phyloP scores from a whole-genome alignment of 1,284 basidiomycete species.

The Ustilago cynodontis region DNA sequence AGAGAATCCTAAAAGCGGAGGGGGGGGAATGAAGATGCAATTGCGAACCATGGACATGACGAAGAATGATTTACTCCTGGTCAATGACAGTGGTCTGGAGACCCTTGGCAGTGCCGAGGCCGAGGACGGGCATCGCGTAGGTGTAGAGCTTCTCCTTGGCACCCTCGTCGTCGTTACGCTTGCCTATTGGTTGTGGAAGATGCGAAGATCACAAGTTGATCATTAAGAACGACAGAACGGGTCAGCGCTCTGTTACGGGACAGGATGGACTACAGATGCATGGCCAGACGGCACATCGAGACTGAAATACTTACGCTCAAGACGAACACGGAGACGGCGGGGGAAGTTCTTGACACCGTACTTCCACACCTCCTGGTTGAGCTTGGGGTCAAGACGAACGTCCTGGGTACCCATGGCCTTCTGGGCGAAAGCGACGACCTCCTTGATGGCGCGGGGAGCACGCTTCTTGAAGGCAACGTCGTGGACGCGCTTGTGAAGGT shows the following conservation, averaged over 20 bases:
- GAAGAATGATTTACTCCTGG: conserved; percentile 60
- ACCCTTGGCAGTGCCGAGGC: conserved; percentile 69
- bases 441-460: conserved; percentile 68
- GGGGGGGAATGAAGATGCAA: conserved; percentile 33
- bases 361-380: conserved; percentile 70
- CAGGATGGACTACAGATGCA: background rate
- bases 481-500: conserved; percentile 70
- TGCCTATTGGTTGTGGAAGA: conserved; percentile 20
- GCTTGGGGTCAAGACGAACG: conserved; percentile 70
- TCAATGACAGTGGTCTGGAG: conserved; percentile 68
- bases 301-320: conserved; percentile 52
- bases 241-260: background rate
- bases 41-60: conserved; percentile 40
- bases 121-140: conserved; percentile 67
- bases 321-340: conserved; percentile 66
- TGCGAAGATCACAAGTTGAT: background rate
- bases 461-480: conserved; percentile 68
- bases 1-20: conserved; percentile 22
- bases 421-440: conserved; percentile 68
- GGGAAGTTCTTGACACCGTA: conserved; percentile 69
- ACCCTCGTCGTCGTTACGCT: conserved; percentile 70
- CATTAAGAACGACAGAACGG: background rate
- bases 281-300: background rate
- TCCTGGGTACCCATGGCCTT: conserved; percentile 70
- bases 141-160: conserved; percentile 71